Percentiles rank a stretch among this genome's conserved stretches.
phyloP scores from a whole-genome alignment of 2,329 filamentous ascomycete species.

The Fusarium luffae region DNA sequence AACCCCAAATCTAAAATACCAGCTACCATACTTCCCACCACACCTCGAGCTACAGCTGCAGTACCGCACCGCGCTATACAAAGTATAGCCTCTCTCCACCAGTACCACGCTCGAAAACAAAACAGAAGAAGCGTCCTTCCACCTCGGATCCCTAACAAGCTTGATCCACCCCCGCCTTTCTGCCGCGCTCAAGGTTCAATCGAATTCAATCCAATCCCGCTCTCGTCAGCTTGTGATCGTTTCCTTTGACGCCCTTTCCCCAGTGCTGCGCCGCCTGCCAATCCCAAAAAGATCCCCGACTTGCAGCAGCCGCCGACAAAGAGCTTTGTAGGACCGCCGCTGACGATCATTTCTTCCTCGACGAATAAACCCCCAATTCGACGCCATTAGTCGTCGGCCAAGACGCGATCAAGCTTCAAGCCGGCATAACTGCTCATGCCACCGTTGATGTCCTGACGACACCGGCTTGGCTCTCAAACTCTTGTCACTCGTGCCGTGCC shows the following conservation, averaged over 20 bases:
- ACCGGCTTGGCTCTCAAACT: conserved; percentile 37
- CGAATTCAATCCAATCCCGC: conserved; percentile 13
- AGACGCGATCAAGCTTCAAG: conserved; percentile 27
- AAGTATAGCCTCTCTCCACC: conserved; percentile 14
- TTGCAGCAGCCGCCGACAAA: conserved; percentile 20
- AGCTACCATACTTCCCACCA: neutral
- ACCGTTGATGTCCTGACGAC: conserved; percentile 39
- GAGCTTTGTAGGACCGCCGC: conserved; percentile 25
- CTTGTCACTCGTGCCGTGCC: conserved; percentile 31
- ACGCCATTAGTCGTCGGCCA: conserved; percentile 19
- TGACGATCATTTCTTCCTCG: conserved; percentile 24
- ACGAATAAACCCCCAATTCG: conserved; percentile 15
- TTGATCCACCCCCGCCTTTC: conserved; percentile 34
- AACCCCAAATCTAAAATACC: neutral
- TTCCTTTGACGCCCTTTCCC: conserved; percentile 4
- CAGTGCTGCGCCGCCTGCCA: conserved; percentile 26
- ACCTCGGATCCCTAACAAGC: conserved; percentile 19
- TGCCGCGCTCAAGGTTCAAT: conserved; percentile 4
- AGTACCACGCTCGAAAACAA: neutral
- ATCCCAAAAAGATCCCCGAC: neutral
- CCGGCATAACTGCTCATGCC: conserved; percentile 45
- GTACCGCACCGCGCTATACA: neutral
- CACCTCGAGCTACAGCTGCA: neutral
- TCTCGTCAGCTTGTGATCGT: conserved; percentile 20
- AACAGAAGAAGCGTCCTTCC: conserved; percentile 12